phyloP scores from a whole-genome alignment of 129 eudicot species.

The Centella asiatica region DNA sequence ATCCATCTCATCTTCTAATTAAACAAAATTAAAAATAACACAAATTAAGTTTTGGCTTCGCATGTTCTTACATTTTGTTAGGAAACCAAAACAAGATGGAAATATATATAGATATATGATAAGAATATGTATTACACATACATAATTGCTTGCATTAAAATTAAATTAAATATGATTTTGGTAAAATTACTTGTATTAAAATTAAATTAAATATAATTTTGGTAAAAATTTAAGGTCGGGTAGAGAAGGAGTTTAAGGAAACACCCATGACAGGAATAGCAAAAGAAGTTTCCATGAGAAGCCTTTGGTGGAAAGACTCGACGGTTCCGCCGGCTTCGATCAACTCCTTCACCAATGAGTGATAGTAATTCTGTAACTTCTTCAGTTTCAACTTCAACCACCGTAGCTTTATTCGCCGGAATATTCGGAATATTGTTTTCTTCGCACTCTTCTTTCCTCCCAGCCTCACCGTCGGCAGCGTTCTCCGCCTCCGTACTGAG shows the following conservation, averaged over 20 bases:
- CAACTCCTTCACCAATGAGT: constrained; percentile 29
- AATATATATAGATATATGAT: too few species aligned
- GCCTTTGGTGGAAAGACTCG: constrained; percentile 45
- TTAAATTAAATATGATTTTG: too few species aligned
- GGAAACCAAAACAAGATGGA: too few species aligned
- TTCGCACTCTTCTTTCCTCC: constrained; percentile 42
- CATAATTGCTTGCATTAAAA: too few species aligned
- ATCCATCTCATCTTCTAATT: too few species aligned
- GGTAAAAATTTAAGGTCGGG: neutral
- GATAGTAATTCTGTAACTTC: constrained; percentile 40
- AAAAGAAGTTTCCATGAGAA: constrained; percentile 46
- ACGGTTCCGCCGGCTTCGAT: constrained; percentile 30
- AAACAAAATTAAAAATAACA: too few species aligned
- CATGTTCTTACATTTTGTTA: too few species aligned
- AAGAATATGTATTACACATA: too few species aligned
- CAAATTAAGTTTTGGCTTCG: too few species aligned
- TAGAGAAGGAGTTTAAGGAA: constrained; percentile 26
- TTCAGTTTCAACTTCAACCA: constrained; percentile 44
- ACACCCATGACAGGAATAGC: constrained; percentile 63
- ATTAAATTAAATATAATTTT: neutral
- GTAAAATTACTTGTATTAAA: too few species aligned
- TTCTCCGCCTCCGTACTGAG: constrained; percentile 26
- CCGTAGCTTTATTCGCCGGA: constrained; percentile 25
- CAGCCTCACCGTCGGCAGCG: constrained; percentile 46
- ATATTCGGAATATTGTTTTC: constrained; percentile 20